Base-by-base conservation (phyloP, 2,329 filamentous ascomycete species). In the Microcyclospora tardicrescens region DNA sequence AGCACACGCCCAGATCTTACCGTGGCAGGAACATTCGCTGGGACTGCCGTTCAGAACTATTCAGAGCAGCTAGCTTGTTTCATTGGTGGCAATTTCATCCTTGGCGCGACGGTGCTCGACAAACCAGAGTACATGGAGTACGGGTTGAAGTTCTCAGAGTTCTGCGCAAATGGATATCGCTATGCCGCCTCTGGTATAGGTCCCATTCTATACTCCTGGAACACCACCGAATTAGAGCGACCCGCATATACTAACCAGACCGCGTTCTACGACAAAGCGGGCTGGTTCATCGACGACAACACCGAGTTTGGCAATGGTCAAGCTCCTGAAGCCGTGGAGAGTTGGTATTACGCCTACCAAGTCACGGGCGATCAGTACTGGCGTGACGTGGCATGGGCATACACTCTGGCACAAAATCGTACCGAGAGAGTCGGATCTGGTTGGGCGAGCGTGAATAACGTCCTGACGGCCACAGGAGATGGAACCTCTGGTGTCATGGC, bases 61-160 rank as follows among this genome's bases (percentile, higher is more conserved):
- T 47, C 48, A 32, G 54, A 57, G 30, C 42, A 47, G 10, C 42
- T 54, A 16, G 51, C 51, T 3, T 59, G 56, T 43, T 59, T 59
- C 42, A 49, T 53, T 19, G 55, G 56, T n/a, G 54, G 55, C 1
- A 52, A 48, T 34, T 59, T 55, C 43, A 53, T 59, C 35, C 49
- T 57, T 6, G 55, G 54, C 19, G 41, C 41, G n/a, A 42, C 45
- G n/a, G 37, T 47, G 6, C 37, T 47, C 5, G 30, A 34, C 2
- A 27, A 29, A 16, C 6, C 28, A 10, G 19, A 34, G 5, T 41
- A 37, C 24, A 16, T 33, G 16, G 5, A 37, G 4, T 37, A 37
- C 31, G 39, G 39, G 3, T 32, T 41, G 12, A 27, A 10, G 12
- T 41, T 35, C 30, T 31, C 34, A 14, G 35, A 37, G 30, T 37